Percentiles rank a stretch among this genome's conserved stretches.
Evolutionary conservation across 2,329 filamentous ascomycete species (phyloP).

Genomic region (Nigrospora oryzae): DNA sequence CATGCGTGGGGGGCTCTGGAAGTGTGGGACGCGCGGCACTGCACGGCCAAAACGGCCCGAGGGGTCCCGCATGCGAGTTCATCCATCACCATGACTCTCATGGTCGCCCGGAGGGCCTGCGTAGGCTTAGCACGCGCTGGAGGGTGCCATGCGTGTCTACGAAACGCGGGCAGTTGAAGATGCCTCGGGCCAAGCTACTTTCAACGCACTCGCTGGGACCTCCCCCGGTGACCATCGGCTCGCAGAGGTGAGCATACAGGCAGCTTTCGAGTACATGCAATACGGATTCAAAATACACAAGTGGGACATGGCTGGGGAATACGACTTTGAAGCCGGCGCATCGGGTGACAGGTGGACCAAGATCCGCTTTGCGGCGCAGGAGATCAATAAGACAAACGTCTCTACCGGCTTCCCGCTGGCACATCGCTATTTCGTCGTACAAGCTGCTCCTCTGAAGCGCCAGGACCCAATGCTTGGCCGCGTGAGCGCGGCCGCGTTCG

Average conservation of each 20-base stretch:
- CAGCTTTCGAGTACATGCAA: conserved; percentile 1
- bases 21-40: conserved; percentile 11
- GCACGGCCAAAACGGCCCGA: conserved; percentile 6
- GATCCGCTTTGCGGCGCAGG: background rate
- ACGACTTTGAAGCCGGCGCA: background rate
- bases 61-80: background rate
- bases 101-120: conserved; percentile 5
- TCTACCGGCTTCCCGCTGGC: background rate
- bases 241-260: conserved; percentile 1
- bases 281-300: background rate
- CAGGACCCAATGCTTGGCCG: conserved; percentile 3
- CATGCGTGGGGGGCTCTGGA: conserved; percentile 10
- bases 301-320: conserved; percentile 1
- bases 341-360: background rate
- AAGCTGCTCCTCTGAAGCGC: background rate
- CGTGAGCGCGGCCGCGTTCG: background rate
- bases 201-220: background rate
- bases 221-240: background rate
- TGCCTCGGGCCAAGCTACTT: background rate
- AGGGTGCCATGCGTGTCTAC: background rate
- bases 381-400: background rate
- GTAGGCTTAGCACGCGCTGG: conserved; percentile 1
- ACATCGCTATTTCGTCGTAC: background rate
- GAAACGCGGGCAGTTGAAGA: background rate
- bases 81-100: background rate